Evolutionary conservation across 2,329 filamentous ascomycete genomes (phyloP).

Genomic region (Diaporthe helianthi): DNA sequence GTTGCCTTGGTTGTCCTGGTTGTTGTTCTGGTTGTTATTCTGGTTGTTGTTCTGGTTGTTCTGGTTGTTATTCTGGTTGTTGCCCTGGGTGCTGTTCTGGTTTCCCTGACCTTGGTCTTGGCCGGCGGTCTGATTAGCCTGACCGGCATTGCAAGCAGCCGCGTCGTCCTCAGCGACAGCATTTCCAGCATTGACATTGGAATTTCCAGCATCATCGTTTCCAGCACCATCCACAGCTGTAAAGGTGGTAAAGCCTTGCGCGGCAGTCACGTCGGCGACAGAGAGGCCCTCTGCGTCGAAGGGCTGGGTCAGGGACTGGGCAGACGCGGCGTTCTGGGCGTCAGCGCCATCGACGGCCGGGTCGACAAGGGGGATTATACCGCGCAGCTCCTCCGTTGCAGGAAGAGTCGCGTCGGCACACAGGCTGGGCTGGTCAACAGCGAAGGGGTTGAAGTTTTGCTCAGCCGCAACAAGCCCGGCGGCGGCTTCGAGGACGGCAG

Average conservation of each 20-base stretch:
- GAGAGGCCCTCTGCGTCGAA: slow-evolving; percentile 65
- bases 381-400: slow-evolving; percentile 64
- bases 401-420: slow-evolving; percentile 68
- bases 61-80: slow-evolving; percentile 33
- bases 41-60: slow-evolving; percentile 18
- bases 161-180: slow-evolving; percentile 17
- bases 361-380: slow-evolving; percentile 69
- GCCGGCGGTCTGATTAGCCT: slow-evolving; percentile 2
- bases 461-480: slow-evolving; percentile 69
- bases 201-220: slow-evolving; percentile 34
- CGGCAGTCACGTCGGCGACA: slow-evolving; percentile 66
- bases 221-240: slow-evolving; percentile 48
- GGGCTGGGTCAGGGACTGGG: slow-evolving; percentile 55
- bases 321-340: slow-evolving; percentile 64
- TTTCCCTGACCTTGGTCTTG: slow-evolving; percentile 8
- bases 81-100: slow-evolving; percentile 29
- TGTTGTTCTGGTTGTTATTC: no score
- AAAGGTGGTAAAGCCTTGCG: slow-evolving; percentile 68
- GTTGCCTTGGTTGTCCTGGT: slow-evolving; percentile 30
- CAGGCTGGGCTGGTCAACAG: slow-evolving; percentile 61
- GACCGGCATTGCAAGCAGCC: slow-evolving; percentile 25
- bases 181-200: slow-evolving; percentile 19
- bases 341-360: slow-evolving; percentile 63
- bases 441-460: slow-evolving; percentile 75
- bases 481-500: slow-evolving; percentile 67